These are phyloP conservation scores for Cytospora mali DNA, from an alignment of 2,329 filamentous ascomycete genomes.

Conservation along the genomic window DNA sequence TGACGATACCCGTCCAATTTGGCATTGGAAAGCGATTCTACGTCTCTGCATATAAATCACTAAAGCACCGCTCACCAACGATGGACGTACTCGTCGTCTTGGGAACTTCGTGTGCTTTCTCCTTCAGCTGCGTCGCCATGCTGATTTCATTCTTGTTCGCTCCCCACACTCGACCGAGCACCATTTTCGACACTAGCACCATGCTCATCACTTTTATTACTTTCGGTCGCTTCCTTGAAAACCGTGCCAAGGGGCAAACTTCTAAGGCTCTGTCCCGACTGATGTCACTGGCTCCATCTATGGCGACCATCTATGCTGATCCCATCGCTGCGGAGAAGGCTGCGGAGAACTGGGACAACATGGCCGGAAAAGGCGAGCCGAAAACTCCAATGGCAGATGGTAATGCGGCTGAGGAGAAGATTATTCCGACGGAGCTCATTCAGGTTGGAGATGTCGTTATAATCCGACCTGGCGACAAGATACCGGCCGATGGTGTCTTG, in stretches of 20 bases:
- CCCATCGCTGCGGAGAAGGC: conserved; percentile 91
- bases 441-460: conserved; percentile 93
- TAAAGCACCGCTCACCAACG: conserved; percentile 88
- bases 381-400: conserved; percentile 52
- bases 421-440: conserved; percentile 92
- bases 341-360: conserved; percentile 73
- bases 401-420: conserved; percentile 74
- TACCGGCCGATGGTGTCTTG: conserved; percentile 87
- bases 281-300: conserved; percentile 95
- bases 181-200: conserved; percentile 95
- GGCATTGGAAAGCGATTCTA: conserved; percentile 96
- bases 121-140: conserved; percentile 92
- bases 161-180: conserved; percentile 79
- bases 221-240: conserved; percentile 88
- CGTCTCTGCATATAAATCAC: conserved; percentile 85
- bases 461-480: conserved; percentile 91
- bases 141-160: conserved; percentile 73
- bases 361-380: conserved; percentile 43
- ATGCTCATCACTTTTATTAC: conserved; percentile 98
- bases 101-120: conserved; percentile 93
- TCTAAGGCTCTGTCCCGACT: conserved; percentile 89
- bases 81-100: conserved; percentile 97
- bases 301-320: conserved; percentile 95
- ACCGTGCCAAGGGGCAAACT: conserved; percentile 92
- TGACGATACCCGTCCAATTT: conserved; percentile 95